Percentiles rank a stretch among this genome's conserved stretches.
Evolutionary conservation across 1,284 basidiomycete species (phyloP).

Genomic region (Ustilago vetiveriae): DNA sequence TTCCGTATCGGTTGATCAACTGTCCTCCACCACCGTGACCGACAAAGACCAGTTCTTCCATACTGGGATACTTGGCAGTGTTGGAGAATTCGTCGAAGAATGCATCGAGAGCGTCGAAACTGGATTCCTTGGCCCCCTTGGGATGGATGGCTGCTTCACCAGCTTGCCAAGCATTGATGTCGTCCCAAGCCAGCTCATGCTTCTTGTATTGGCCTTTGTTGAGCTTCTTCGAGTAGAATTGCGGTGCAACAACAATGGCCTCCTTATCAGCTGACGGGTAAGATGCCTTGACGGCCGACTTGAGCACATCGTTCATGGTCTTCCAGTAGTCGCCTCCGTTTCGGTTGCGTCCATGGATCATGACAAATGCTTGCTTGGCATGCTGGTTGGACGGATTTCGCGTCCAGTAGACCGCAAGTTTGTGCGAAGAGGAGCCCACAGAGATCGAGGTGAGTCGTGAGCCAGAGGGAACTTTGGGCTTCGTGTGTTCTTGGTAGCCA

Average conservation of each 20-base stretch:
- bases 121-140: slow-evolving; percentile 35
- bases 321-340: slow-evolving; percentile 58
- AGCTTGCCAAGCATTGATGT: slow-evolving; percentile 63
- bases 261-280: slow-evolving; percentile 35
- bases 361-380: slow-evolving; percentile 59
- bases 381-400: slow-evolving; percentile 18
- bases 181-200: slow-evolving; percentile 58
- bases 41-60: slow-evolving; percentile 61
- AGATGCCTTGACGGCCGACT: slow-evolving; percentile 36
- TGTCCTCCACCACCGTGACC: slow-evolving; percentile 67
- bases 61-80: slow-evolving; percentile 40
- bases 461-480: slow-evolving; percentile 43
- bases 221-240: slow-evolving; percentile 55
- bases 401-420: slow-evolving; percentile 56
- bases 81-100: slow-evolving; percentile 56
- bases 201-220: slow-evolving; percentile 57
- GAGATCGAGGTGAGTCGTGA: slow-evolving; percentile 37
- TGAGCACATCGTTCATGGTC: slow-evolving; percentile 53
- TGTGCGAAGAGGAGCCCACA: slow-evolving; percentile 32
- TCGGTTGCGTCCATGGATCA: slow-evolving; percentile 62
- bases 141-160: slow-evolving; percentile 62
- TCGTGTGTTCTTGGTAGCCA: slow-evolving; percentile 43
- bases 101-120: slow-evolving; percentile 61
- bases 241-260: slow-evolving; percentile 58
- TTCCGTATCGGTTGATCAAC: slow-evolving; percentile 60